Conservation (phyloP, 140 eudicot genomes). For the Ambrosia hybrid region DNA sequence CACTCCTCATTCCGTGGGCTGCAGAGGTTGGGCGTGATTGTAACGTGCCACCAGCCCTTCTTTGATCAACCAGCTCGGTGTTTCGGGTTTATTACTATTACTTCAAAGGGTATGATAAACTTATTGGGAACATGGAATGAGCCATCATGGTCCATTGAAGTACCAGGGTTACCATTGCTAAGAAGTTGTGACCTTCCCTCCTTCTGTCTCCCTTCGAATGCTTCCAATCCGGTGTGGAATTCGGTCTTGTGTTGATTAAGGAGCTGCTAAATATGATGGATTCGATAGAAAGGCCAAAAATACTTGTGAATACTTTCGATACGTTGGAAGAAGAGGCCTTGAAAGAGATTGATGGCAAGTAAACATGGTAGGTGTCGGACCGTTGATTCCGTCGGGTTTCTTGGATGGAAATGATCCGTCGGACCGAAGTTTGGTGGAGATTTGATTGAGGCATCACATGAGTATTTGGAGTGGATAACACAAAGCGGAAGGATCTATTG, state of each 20-base stretch:
- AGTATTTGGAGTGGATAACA: too few relatives aligned
- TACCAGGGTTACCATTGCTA: constrained; percentile 44
- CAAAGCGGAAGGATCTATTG: constrained; percentile 31
- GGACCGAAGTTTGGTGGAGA: constrained; percentile 35
- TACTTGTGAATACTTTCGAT: constrained; percentile 44
- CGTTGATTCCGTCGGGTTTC: constrained; percentile 44
- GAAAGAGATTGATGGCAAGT: constrained; percentile 23
- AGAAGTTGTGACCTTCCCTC: constrained; percentile 42
- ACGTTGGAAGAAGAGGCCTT: constrained; percentile 37
- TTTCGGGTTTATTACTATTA: constrained; percentile 43
- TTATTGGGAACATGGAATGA: constrained; percentile 24
- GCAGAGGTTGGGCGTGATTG: constrained; percentile 44
- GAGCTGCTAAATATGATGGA: constrained; percentile 32
- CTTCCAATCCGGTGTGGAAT: constrained; percentile 5
- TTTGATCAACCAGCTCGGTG: constrained; percentile 52
- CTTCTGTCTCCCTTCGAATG: constrained; percentile 30
- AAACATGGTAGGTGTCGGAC: constrained; percentile 40
- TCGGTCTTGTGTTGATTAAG: constrained; percentile 11
- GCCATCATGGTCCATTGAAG: constrained; percentile 36
- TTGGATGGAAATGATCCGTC: constrained; percentile 30
- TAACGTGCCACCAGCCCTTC: constrained; percentile 46
- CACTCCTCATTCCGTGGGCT: constrained; percentile 57
- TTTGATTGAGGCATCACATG: constrained; percentile 17
- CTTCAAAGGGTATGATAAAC: constrained; percentile 35
- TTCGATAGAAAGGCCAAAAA: constrained; percentile 26